phyloP scores from a whole-genome alignment of 164 flowering plant species.

The Macadamia tetraphylla region DNA sequence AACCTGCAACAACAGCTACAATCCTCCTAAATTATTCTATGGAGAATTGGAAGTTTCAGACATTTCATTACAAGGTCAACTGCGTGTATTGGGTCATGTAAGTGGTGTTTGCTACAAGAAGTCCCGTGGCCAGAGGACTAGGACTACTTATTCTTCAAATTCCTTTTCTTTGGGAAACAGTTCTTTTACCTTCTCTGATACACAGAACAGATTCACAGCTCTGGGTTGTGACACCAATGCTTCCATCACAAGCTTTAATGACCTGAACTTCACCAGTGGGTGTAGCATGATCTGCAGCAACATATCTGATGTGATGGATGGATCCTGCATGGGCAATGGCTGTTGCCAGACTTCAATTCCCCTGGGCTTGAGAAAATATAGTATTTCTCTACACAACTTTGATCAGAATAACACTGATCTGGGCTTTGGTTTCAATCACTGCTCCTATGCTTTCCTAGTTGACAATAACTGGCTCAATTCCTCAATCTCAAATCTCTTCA shows the following conservation, averaged over 20 bases:
- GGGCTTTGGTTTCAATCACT: constrained; percentile 7
- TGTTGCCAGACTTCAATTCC: constrained; percentile 15
- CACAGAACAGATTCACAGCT: constrained; percentile 11
- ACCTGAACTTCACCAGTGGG: background rate
- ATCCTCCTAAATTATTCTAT: constrained; percentile 1
- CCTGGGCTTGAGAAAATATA: constrained; percentile 1
- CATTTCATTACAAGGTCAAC: background rate
- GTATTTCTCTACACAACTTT: background rate
- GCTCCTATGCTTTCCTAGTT: constrained; percentile 24
- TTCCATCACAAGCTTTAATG: background rate
- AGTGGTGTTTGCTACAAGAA: background rate
- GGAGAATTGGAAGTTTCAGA: constrained; percentile 1
- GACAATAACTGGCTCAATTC: constrained; percentile 10
- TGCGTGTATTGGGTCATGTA: background rate
- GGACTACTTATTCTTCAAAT: too few species aligned
- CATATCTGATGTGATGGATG: background rate
- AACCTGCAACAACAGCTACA: constrained; percentile 5
- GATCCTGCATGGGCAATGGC: too few species aligned
- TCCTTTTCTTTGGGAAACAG: background rate
- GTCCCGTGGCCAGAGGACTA: too few species aligned
- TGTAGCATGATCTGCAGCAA: constrained; percentile 14
- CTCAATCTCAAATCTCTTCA: constrained; percentile 5
- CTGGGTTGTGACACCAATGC: constrained; percentile 15
- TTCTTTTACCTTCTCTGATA: constrained; percentile 12
- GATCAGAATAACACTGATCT: constrained; percentile 4